Evolutionary conservation across 129 eudicot genomes (phyloP), one percentile per base, ranked within the genome.

Genomic region (Arctium lappa): DNA sequence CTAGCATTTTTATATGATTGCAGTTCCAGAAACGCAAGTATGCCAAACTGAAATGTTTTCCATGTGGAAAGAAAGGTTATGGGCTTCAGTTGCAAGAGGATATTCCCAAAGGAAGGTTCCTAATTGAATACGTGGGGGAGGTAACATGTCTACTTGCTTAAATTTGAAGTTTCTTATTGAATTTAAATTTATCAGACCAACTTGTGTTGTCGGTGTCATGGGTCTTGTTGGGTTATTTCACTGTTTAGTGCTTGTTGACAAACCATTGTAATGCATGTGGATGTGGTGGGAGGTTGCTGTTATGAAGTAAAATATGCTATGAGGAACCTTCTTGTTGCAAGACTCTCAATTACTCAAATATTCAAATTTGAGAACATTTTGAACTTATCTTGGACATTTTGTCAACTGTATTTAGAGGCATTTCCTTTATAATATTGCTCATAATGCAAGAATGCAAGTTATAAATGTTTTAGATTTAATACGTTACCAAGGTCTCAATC

Each of bases 101-200:
- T 88, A 85, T 95, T 63, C 88, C 86, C 48, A 82, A 87, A 87
- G 98, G 99, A 80, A 94, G 88, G 85, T 95, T 95, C 73, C 93
- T 95, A 69, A 95, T 95, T 62, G 99, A 95, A 85, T 95, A 95
- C 82, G 97, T 95, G 75, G 99, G 99, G 37, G 98, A 95, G 99
- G 99, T 95, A 85, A 80, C 72, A 84, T 71, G 72, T 74, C 81
- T 8, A 60, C 48, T 72, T 77, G 50, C 69, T 79, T 78, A 12
- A 29, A 15, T 65, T 69, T 18, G 29, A 27, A 48, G 22, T 84
- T 46, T 79, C 9, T 13, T 79, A 4, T 18, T n/a, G 65, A 56
- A 48, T 48, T 48, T 48, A 11, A 48, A 48, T 12, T 8, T 8
- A 2, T 1, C 4, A 48, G 60, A 48, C 60, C 16, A 13, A 12